Evolutionary conservation across 192 early-diverging fungal species (phyloP), one percentile per base, ranked within the genome.

Genomic region (Backusella psychrophila): DNA sequence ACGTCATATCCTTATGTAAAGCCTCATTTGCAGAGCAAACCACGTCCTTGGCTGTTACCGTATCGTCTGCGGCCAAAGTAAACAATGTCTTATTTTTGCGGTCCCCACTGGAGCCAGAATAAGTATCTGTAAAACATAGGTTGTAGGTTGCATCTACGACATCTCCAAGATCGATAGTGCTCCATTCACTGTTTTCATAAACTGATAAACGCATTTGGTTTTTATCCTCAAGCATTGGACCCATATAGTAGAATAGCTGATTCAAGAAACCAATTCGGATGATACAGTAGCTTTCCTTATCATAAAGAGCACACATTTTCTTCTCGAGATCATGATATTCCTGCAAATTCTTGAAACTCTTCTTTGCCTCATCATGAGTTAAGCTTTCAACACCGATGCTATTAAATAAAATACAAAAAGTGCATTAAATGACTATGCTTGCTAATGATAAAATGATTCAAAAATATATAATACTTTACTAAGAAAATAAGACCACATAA

Each of bases 231-330:
- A 75, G 34, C 74, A 75, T 75, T 11, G 74, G 74, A 0, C 49
- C 63, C 34, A 75, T 23, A 52, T 75, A 75, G 66, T 68, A 75
- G 11, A 75, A 67, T 1, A 66, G 29, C 23, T 75, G 74, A 29
- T 59, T 41, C 2, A 75, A 35, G 17, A 75, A 49, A 4, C 41
- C 26, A 21, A 33, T 41, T 41, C 65, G 63, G 4, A 75, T 46
- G 4, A 75, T 46, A 34, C 74, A 75, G 14, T 68, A 29, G 14
- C n/a, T 34, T 2, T 52, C 41, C 1, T 49, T 6, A 15, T 46
- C 42, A 75, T 36, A 75, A 6, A 34, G 6, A 14, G 38, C 33
- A 6, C 2, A 6, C 4, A 68, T 41, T n/a, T 35, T 42, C 9
- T 34, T 17, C 8, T 75, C 66, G 19, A 75, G 74, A 9, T 17